phyloP scores from a whole-genome alignment of 345 rosid genomes.

The Populus tremula region DNA sequence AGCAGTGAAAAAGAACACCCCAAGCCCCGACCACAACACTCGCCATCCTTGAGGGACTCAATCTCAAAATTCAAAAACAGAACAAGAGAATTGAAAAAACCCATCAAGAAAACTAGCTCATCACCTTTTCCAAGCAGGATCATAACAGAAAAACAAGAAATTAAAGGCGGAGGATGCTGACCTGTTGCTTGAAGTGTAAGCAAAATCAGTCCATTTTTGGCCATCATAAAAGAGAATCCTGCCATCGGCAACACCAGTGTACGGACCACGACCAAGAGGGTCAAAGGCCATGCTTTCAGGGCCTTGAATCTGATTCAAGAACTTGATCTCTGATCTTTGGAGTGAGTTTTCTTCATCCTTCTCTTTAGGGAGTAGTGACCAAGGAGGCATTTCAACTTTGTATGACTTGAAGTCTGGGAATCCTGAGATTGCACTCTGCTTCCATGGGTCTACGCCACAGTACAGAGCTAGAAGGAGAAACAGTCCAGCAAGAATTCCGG shows the following conservation, averaged over 20 bases:
- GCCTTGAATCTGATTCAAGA: constrained; percentile 72
- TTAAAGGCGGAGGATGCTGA: constrained; percentile 4
- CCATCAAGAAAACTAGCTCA: not conserved
- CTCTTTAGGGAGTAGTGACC: constrained; percentile 43
- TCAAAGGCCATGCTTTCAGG: constrained; percentile 94
- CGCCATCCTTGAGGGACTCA: not conserved
- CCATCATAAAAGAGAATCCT: constrained; percentile 80
- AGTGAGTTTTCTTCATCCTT: constrained; percentile 56
- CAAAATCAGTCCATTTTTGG: constrained; percentile 66
- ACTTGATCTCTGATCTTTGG: constrained; percentile 72
- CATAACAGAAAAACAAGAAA: not conserved
- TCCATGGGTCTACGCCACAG: constrained; percentile 77
- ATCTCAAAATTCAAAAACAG: not conserved
- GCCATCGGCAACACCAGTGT: constrained; percentile 92
- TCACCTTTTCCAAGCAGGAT: not conserved
- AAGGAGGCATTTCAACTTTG: constrained; percentile 43
- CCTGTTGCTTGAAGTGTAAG: constrained; percentile 74
- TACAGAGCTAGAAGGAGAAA: constrained; percentile 62
- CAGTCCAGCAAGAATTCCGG: constrained; percentile 33
- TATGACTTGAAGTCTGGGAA: constrained; percentile 61
- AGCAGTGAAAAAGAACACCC: too few species aligned
- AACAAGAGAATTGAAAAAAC: not conserved
- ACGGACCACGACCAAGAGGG: constrained; percentile 86
- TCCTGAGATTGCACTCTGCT: constrained; percentile 62
- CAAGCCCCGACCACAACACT: too few species aligned